Evolutionary conservation across 495 filamentous ascomycete genomes (phyloP).

Genomic region (Geopyxis carbonaria): DNA sequence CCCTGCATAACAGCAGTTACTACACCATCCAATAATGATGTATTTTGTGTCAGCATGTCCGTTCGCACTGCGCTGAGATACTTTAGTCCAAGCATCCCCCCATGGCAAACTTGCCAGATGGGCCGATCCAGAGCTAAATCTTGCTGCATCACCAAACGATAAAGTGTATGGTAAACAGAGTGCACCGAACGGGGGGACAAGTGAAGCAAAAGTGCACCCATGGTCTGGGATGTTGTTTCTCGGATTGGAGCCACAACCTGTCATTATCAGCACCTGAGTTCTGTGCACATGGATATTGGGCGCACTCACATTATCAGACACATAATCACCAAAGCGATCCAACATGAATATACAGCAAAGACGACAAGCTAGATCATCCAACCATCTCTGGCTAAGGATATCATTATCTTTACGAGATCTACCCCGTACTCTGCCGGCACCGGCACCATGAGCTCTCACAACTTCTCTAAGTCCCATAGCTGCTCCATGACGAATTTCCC

Average conservation of each 20-base stretch:
- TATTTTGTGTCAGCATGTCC: constrained; percentile 68
- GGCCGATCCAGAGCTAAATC: constrained; percentile 52
- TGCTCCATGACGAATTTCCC: constrained; percentile 95
- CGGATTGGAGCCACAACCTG: constrained; percentile 74
- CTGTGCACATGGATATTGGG: not conserved
- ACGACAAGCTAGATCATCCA: constrained; percentile 83
- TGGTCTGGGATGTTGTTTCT: constrained; percentile 89
- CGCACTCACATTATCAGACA: constrained; percentile 59
- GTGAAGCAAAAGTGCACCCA: constrained; percentile 75
- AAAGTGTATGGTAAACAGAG: constrained; percentile 59
- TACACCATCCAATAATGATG: constrained; percentile 78
- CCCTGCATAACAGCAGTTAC: constrained; percentile 88
- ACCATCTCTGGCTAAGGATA: constrained; percentile 58
- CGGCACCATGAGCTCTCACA: constrained; percentile 74
- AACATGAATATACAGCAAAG: constrained; percentile 92
- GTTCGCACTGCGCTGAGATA: constrained; percentile 91
- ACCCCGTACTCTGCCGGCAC: constrained; percentile 63
- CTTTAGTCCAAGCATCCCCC: constrained; percentile 88
- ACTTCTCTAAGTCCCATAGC: constrained; percentile 91
- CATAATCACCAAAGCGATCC: constrained; percentile 92
- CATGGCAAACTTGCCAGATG: constrained; percentile 89
- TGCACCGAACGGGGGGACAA: constrained; percentile 58
- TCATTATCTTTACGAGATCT: constrained; percentile 61
- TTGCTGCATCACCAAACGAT: constrained; percentile 80
- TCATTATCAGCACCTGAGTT: not conserved